These are phyloP conservation scores for Linum usitatissimum DNA, from an alignment of 345 rosid species.

Conservation along the genomic window DNA sequence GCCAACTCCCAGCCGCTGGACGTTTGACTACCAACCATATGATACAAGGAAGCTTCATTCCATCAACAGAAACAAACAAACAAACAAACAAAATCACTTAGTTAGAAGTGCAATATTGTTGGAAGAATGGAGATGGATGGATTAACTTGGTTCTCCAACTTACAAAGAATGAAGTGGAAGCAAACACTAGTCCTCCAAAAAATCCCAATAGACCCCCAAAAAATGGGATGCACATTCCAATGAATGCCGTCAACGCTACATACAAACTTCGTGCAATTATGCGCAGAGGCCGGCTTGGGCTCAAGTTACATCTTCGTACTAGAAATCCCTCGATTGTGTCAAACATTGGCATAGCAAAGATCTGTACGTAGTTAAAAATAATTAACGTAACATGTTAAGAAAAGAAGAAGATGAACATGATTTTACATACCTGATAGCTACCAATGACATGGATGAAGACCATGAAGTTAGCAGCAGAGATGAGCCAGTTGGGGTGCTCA, in stretches of 20 bases:
- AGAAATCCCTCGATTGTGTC: constrained; percentile 71
- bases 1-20: constrained; percentile 25
- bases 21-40: constrained; percentile 35
- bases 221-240: constrained; percentile 58
- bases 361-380: constrained; percentile 14
- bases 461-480: constrained; percentile 59
- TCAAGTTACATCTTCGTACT: constrained; percentile 41
- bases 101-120: too few relatives aligned
- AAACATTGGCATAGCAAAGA: constrained; percentile 74
- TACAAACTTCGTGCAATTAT: constrained; percentile 38
- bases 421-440: constrained; percentile 54
- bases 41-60: constrained; percentile 53
- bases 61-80: too few relatives aligned
- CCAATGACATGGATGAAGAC: constrained; percentile 80
- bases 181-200: constrained; percentile 84
- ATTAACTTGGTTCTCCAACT: too few relatives aligned
- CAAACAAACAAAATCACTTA: too few relatives aligned
- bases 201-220: constrained; percentile 72
- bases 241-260: constrained; percentile 62
- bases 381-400: background rate
- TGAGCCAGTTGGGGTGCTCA: constrained; percentile 56
- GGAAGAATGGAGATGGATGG: too few relatives aligned
- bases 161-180: constrained; percentile 73
- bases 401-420: background rate
- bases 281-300: constrained; percentile 43